Conservation (phyloP, 2,329 filamentous ascomycete genomes). For the Zarea fungicola region DNA sequence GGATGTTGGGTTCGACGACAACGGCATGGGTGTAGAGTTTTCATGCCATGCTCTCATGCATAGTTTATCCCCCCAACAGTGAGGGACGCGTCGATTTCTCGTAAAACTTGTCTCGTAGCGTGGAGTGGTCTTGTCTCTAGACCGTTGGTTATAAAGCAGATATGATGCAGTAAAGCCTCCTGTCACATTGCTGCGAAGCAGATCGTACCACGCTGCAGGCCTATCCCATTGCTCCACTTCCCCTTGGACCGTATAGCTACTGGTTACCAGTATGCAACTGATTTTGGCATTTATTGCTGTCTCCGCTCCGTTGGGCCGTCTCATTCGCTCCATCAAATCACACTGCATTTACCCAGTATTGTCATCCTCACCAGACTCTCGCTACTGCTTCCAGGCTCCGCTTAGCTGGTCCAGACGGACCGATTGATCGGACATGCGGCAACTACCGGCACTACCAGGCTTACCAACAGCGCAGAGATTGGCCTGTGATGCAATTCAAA, state of each 20-base stretch:
- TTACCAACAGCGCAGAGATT: neutral
- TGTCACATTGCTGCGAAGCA: neutral
- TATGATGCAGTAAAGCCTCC: no score
- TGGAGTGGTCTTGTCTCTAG: no score
- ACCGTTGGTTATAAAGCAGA: no score
- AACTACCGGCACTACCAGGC: neutral
- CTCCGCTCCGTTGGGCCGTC: no score
- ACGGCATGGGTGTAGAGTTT: neutral
- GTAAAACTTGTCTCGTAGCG: no score
- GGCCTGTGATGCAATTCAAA: slow-evolving; percentile 4
- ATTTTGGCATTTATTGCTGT: no score
- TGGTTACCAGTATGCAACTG: no score
- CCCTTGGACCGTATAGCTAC: no score
- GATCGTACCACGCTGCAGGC: no score
- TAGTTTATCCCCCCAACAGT: no score
- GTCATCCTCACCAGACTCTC: neutral
- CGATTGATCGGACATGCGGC: neutral
- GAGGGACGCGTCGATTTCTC: no score
- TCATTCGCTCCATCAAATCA: neutral
- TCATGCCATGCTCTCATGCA: neutral
- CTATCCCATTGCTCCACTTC: no score
- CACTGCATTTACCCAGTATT: neutral
- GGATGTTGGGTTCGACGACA: neutral
- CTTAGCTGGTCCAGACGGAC: neutral
- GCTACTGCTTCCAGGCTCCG: neutral